Evolutionary conservation across 371 early-diverging fungal species (phyloP), one percentile per base, ranked within the genome.

Genomic region (Mortierella polycephala): DNA sequence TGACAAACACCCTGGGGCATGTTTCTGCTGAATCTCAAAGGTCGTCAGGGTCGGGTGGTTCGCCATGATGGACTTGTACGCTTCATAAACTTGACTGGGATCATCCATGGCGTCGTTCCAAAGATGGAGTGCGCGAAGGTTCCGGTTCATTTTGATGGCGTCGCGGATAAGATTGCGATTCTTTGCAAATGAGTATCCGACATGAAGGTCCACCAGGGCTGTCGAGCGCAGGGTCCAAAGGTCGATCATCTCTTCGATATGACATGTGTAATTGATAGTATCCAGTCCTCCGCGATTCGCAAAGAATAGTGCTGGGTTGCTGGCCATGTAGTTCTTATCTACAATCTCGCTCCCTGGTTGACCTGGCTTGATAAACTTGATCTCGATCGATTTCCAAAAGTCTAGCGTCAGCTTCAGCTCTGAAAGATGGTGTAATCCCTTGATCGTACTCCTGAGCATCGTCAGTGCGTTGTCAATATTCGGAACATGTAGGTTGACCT

Each of bases 41-140:
- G 50, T 39, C 6, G 40, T 47, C 47, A 76, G 47, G 2, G 54
- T 64, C 14, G 71, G 67, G 40, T 69, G 70, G 62, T 70, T 75
- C 21, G 62, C 63, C 63, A 75, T 20, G 46, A 65, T 30, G 7
- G 64, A 57, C 52, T 76, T 76, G 64, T 60, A 67, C 0, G 55
- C 41, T 54, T 76, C 76, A 52, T 57, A 76, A 53, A 76, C 60
- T 49, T 76, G 76, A 37, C 76, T 70, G 1, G 76, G 76, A 40
- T 71, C 76, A 42, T 76, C 76, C 16, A 56, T 60, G 16, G n/a
- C 39, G 5, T 53, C 8, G 51, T 55, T 71, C 23, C 62, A 66
- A 13, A 76, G 60, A 1, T 60, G 56, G 7, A 76, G 50, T 21
- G 37, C 52, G 57, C 52, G 9, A 3, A 76, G 57, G 23, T 59